Evolutionary conservation across 2,329 filamentous ascomycete species (phyloP), one percentile per base, ranked within the genome.

Genomic region (Cercospora brassicicola): DNA sequence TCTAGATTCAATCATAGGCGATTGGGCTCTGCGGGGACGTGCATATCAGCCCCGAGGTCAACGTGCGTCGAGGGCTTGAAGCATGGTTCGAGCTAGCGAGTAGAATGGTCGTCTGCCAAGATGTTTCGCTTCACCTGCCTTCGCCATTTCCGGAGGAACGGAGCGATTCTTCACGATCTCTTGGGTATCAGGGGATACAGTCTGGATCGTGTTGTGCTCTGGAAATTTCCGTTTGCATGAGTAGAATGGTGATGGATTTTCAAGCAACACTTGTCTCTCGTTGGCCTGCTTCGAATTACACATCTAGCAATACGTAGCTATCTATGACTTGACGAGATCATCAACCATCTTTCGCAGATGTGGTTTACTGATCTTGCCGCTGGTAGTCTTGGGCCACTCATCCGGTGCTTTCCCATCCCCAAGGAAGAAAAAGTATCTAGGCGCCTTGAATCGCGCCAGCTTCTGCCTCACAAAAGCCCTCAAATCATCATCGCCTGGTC

Each of bases 321-420:
- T 8, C 20, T 63, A 63, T 36, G 23, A 31, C 61, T 63, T 63
- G 39, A 63, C 45, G 26, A 74, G 60, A 56, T 67, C 70, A 51
- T 73, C 67, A 2, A 73, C 68, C 61, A 74, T 33, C 51, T 71
- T 72, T 10, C 73, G 61, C 62, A 75, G 39, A 48, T 74, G 67
- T 6, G 73, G 73, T 67, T 74, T 75, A 59, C 69, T 73, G 30
- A 74, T 71, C 57, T 75, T 75, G 26, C 73, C 74, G 62, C 71
- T 74, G 2, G 71, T 70, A 9, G 74, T 75, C 72, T 74, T 69
- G 3, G 74, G 73, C 73, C 73, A 75, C 11, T 71, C 65, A 20
- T 71, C 63, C 15, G 73, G 73, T 11, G 72, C 64, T 51, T 72
- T 74, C 13, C 67, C 67, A 63, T 71, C 66, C 30, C 67, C 65